Percentiles rank a stretch among this genome's conserved stretches.
phyloP scores from a whole-genome alignment of 2,329 filamentous ascomycete species.

The Stagonosporopsis rhizophila region DNA sequence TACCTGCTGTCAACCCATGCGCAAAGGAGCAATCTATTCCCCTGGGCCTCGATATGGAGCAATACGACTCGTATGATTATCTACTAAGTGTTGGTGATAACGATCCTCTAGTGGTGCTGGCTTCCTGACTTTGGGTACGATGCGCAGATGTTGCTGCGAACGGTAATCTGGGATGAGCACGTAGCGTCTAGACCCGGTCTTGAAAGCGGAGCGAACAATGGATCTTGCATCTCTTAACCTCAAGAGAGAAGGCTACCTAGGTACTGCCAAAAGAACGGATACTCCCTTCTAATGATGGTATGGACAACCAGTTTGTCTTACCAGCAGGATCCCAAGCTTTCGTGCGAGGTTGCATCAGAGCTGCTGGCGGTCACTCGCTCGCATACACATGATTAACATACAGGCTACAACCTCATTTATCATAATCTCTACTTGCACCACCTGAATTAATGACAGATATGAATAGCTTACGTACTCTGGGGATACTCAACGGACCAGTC shows the following conservation, averaged over 20 bases:
- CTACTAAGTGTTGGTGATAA: not conserved
- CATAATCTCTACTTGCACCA: no score
- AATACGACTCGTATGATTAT: not conserved
- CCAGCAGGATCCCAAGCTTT: no score
- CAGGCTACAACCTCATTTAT: no score
- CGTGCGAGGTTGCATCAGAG: no score
- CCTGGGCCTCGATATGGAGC: not conserved
- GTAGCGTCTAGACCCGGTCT: not conserved
- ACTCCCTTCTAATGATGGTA: no score
- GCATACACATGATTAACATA: no score
- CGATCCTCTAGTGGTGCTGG: not conserved
- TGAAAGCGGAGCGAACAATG: not conserved
- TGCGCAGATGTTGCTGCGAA: not conserved
- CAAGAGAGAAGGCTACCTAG: not conserved
- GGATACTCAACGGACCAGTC: no score
- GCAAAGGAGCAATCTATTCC: not conserved
- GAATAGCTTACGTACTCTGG: no score
- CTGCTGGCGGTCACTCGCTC: no score
- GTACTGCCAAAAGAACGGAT: not conserved
- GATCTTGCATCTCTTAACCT: not conserved
- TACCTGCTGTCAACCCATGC: conserved; percentile 6
- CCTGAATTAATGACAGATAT: no score
- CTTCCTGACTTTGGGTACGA: not conserved
- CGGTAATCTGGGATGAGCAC: not conserved
- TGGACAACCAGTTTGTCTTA: no score